Evolutionary conservation across 2,329 filamentous ascomycete species (phyloP), one percentile per base, ranked within the genome.

Genomic region (Drechslerella coelobrocha): DNA sequence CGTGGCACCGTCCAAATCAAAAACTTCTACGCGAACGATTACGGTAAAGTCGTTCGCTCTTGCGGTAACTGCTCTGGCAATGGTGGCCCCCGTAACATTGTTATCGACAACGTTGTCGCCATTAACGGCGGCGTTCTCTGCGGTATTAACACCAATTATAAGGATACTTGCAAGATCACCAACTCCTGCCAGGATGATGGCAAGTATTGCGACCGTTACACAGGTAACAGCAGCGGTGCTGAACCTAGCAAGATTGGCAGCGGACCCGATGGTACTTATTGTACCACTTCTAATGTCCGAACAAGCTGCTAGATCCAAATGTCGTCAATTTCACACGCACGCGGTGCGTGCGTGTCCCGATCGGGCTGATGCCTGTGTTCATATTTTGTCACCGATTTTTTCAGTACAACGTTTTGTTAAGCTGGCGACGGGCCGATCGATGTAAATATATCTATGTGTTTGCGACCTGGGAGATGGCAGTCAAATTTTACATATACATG

Each of bases 121-220:
- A 76, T 77, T 51, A 77, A 78, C 61, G 82, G 82, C 66, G 75
- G 78, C 55, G 77, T 78, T 14, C 78, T 82, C 29, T 81, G 79
- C 72, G 81, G 82, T 51, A 83, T 84, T 77, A 84, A 83, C 78
- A 78, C 78, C 65, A 84, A 83, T 79, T 83, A 81, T 73, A 82
- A 81, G 34, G 81, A 83, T 73, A 81, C 79, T 0, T 80, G 80
- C 52, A 79, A 76, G 6, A 78, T 82, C 71, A 79, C 77, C 61
- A 81, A 81, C 72, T 79, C 79, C 17, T 79, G 78, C 72, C 75
- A 77, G 72, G 65, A 19, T 41, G 54, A 68, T 19, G 75, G 72
- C 41, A 78, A 78, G 69, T 74, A 71, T 34, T 78, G 77, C 63
- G 76, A 78, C 61, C 68, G 74, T 31, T 81, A 78, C 74, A 74